Evolutionary conservation across 495 filamentous ascomycete genomes (phyloP).

Genomic region (Aspergillus mulundensis): DNA sequence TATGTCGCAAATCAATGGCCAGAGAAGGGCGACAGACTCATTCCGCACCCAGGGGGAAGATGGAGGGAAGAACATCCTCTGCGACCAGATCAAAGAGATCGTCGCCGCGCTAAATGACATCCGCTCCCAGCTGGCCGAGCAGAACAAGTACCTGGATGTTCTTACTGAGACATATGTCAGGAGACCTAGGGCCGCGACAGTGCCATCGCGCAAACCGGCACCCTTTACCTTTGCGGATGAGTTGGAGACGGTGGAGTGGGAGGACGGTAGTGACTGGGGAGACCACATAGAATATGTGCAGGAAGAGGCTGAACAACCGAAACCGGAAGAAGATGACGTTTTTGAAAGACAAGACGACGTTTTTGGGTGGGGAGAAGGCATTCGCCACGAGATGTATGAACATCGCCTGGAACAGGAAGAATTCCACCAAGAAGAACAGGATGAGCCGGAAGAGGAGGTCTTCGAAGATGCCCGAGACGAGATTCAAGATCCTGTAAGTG

Average conservation of each 20-base stretch:
- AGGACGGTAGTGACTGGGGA: background rate
- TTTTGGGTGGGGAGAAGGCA: too few species aligned
- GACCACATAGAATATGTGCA: background rate
- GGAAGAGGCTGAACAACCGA: background rate
- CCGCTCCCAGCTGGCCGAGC: background rate
- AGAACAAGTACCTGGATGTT: slow-evolving; percentile 3
- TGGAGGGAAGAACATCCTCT: background rate
- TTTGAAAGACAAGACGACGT: too few species aligned
- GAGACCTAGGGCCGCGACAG: background rate
- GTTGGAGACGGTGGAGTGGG: background rate
- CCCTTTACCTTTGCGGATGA: background rate
- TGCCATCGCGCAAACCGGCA: background rate
- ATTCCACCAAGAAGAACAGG: too few species aligned
- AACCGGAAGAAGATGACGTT: too few species aligned
- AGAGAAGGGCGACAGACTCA: background rate
- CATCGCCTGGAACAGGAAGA: too few species aligned
- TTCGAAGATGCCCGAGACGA: too few species aligned
- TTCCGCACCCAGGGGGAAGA: background rate
- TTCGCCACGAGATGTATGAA: too few species aligned
- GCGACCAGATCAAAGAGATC: background rate
- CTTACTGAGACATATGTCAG: background rate
- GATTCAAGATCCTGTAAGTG: too few species aligned
- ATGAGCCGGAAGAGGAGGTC: too few species aligned
- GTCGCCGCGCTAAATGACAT: background rate
- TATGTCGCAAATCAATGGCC: background rate